These are phyloP conservation scores for Urochloa ruziziensis DNA, from an alignment of 176 grass and related monocot genomes.

Conservation along the genomic window DNA sequence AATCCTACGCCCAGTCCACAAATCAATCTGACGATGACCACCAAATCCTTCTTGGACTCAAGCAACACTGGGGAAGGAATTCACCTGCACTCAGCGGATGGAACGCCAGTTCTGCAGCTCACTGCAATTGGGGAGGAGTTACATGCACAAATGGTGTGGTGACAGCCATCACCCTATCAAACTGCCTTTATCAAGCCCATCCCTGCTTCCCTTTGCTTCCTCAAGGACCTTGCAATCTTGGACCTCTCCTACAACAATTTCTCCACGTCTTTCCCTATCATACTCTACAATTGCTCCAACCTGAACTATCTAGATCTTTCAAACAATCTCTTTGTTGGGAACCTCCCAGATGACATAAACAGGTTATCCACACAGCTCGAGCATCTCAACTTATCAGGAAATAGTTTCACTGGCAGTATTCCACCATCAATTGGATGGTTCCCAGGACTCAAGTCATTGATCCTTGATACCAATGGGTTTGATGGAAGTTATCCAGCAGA, in stretches of 20 bases:
- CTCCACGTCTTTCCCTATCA: conserved; percentile 29
- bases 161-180: conserved; percentile 14
- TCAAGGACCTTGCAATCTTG: conserved; percentile 43
- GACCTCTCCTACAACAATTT: conserved; percentile 55
- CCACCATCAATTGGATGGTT: conserved; percentile 39
- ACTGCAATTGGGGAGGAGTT: conserved; percentile 59
- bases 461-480: conserved; percentile 40
- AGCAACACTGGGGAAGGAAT: conserved; percentile 41
- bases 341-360: conserved; percentile 33
- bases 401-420: conserved; percentile 39
- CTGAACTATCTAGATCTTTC: conserved; percentile 41
- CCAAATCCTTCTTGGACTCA: conserved; percentile 38
- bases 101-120: conserved; percentile 11
- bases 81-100: conserved; percentile 34
- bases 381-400: conserved; percentile 40
- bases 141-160: conserved; percentile 37
- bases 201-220: conserved; percentile 45
- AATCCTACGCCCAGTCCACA: neutral
- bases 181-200: neutral
- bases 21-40: conserved; percentile 8
- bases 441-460: conserved; percentile 16
- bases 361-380: conserved; percentile 21
- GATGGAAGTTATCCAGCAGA: conserved; percentile 38
- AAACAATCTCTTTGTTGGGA: conserved; percentile 49
- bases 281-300: conserved; percentile 46